A percentile compares a stretch with the other conserved stretches of the same genome.
Conservation (phyloP, 441 rosid genomes). For the Syzygium syzygioides region DNA sequence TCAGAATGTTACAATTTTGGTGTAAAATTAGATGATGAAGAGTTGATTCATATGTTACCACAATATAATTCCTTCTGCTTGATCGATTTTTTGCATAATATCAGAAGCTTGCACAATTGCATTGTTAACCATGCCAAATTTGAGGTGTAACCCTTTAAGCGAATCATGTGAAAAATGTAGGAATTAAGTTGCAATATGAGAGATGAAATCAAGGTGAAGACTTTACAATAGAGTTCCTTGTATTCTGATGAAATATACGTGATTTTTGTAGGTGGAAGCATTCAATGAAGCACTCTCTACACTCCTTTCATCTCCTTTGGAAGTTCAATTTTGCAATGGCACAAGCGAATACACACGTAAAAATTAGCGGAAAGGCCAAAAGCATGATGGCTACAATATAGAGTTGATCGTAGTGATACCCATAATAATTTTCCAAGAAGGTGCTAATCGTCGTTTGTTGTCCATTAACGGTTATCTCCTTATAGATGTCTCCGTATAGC, state of each 20-base stretch:
- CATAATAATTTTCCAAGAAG: constrained; percentile 19
- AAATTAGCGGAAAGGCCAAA: constrained; percentile 19
- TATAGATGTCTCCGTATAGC: constrained; percentile 26
- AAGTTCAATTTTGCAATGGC: constrained; percentile 28
- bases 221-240: neutral
- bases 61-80: too few species aligned
- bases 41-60: neutral
- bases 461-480: constrained; percentile 21
- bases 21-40: neutral
- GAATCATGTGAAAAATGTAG: neutral
- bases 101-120: too few species aligned
- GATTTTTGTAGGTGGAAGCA: neutral
- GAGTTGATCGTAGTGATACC: constrained; percentile 18
- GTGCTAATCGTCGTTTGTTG: constrained; percentile 7
- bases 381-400: constrained; percentile 15
- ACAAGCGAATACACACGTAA: constrained; percentile 16
- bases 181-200: neutral
- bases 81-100: too few species aligned
- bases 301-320: constrained; percentile 17
- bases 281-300: neutral
- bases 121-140: neutral
- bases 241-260: neutral
- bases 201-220: neutral
- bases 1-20: too few species aligned
- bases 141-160: neutral